Evolutionary conservation across 208 protist genomes (phyloP).

Genomic region (Polymyxa betae): DNA sequence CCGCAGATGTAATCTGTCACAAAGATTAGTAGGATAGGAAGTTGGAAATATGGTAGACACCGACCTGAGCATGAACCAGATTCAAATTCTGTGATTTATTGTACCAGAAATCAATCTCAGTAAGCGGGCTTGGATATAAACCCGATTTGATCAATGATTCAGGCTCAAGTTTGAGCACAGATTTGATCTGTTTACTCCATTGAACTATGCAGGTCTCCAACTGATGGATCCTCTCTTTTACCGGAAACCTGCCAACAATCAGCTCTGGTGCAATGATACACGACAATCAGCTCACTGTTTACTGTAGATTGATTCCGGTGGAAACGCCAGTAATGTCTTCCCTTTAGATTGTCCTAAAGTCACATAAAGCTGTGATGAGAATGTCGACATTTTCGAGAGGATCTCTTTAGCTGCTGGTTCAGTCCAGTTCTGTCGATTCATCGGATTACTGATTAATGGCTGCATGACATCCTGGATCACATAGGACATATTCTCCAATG

Average conservation of each 20-base stretch:
- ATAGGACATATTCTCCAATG: conserved; percentile 52
- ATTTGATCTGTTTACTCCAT: conserved; percentile 67
- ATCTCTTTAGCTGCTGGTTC: conserved; percentile 88
- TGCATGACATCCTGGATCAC: conserved; percentile 61
- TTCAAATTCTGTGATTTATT: conserved; percentile 87
- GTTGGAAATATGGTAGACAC: conserved; percentile 82
- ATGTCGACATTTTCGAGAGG: conserved; percentile 76
- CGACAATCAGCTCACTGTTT: conserved; percentile 53
- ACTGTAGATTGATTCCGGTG: conserved; percentile 58
- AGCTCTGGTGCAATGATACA: not conserved
- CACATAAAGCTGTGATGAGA: conserved; percentile 65
- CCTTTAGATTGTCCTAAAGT: conserved; percentile 66
- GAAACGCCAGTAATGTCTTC: conserved; percentile 69
- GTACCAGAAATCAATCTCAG: conserved; percentile 92
- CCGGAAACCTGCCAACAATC: not conserved
- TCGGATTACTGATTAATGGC: conserved; percentile 63
- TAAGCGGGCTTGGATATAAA: conserved; percentile 74
- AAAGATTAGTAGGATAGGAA: not conserved
- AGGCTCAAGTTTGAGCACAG: conserved; percentile 64
- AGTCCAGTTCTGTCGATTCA: conserved; percentile 75
- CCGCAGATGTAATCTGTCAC: not conserved
- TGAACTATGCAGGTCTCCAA: conserved; percentile 67
- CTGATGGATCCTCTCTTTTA: conserved; percentile 65
- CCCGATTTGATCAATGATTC: conserved; percentile 58
- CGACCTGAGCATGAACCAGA: conserved; percentile 87